Conservation (phyloP, 2,329 filamentous ascomycete genomes). For the Phialophora expanda region DNA sequence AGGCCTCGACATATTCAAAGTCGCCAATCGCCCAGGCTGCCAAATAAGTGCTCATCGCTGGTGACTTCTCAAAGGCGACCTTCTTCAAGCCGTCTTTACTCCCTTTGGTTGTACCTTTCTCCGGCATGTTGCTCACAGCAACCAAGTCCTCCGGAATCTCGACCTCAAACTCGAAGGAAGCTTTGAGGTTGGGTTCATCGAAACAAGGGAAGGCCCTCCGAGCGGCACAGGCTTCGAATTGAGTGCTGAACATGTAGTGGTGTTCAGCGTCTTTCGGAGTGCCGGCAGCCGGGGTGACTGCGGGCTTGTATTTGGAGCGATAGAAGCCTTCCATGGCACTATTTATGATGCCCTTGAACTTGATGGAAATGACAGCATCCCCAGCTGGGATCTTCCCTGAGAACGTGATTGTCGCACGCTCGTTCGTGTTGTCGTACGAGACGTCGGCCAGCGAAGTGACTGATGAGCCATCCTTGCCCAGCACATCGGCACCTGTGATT, state of each 20-base stretch:
- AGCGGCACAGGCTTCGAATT: constrained; percentile 96
- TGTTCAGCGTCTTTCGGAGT: constrained; percentile 72
- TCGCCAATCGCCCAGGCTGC: constrained; percentile 94
- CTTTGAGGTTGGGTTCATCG: constrained; percentile 96
- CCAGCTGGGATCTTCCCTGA: constrained; percentile 71
- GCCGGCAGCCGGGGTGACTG: constrained; percentile 71
- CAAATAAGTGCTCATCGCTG: constrained; percentile 88
- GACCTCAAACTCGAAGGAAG: constrained; percentile 91
- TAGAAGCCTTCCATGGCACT: constrained; percentile 93
- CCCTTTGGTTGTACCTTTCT: constrained; percentile 72
- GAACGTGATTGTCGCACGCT: constrained; percentile 82
- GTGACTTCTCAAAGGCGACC: constrained; percentile 81
- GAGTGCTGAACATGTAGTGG: constrained; percentile 84
- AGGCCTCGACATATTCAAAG: constrained; percentile 93
- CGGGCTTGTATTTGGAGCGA: constrained; percentile 89
- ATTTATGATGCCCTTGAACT: constrained; percentile 83
- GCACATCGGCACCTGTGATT: constrained; percentile 70
- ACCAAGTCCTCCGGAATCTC: constrained; percentile 88
- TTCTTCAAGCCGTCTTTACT: constrained; percentile 67
- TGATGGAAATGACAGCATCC: constrained; percentile 70
- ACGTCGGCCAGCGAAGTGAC: constrained; percentile 55
- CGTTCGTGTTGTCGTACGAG: constrained; percentile 79
- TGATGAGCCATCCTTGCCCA: constrained; percentile 54
- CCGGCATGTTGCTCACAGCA: constrained; percentile 94
- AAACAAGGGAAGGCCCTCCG: constrained; percentile 96